phyloP scores from a whole-genome alignment of 2,329 filamentous ascomycete species.

The Torrubiella hemipterigena region DNA sequence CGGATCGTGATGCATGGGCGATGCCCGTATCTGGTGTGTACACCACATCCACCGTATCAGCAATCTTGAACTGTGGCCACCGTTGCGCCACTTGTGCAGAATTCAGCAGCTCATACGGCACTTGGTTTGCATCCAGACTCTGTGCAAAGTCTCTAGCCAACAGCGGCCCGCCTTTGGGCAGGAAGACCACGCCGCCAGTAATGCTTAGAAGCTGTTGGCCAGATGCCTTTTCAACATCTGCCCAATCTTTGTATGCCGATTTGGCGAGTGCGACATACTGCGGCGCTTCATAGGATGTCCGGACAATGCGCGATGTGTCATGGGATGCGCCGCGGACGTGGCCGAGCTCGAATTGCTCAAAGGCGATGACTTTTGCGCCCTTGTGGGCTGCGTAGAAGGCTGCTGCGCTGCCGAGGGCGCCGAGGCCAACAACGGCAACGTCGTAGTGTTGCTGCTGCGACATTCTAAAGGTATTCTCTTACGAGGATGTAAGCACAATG shows the following conservation, averaged over 20 bases:
- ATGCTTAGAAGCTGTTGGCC: conserved; percentile 11
- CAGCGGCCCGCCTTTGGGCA: conserved; percentile 7
- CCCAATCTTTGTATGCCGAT: conserved; percentile 13
- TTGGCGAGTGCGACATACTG: conserved; percentile 12
- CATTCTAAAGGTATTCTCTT: too few species aligned
- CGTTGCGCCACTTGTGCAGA: conserved; percentile 7
- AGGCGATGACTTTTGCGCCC: conserved; percentile 11
- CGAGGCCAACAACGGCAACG: conserved; percentile 7
- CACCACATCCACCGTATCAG: conserved; percentile 7
- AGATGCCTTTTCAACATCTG: conserved; percentile 8
- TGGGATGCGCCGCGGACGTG: conserved; percentile 13
- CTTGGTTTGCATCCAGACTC: conserved; percentile 3
- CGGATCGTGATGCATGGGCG: conserved; percentile 7
- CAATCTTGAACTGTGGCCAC: conserved; percentile 12
- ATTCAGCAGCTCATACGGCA: conserved; percentile 11
- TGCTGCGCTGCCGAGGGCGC: conserved; percentile 9
- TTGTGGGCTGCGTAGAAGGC: conserved; percentile 10
- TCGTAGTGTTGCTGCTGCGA: too few species aligned
- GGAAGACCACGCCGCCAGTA: conserved; percentile 13
- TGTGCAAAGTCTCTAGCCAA: not conserved
- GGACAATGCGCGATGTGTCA: conserved; percentile 13
- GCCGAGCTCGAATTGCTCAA: conserved; percentile 14
- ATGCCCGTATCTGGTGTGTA: conserved; percentile 14
- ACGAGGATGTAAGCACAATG: too few species aligned
- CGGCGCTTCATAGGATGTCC: conserved; percentile 11